Percentiles rank a stretch among this genome's conserved stretches.
phyloP scores from a whole-genome alignment of 306 rosid species.

The Quercus cerris region DNA sequence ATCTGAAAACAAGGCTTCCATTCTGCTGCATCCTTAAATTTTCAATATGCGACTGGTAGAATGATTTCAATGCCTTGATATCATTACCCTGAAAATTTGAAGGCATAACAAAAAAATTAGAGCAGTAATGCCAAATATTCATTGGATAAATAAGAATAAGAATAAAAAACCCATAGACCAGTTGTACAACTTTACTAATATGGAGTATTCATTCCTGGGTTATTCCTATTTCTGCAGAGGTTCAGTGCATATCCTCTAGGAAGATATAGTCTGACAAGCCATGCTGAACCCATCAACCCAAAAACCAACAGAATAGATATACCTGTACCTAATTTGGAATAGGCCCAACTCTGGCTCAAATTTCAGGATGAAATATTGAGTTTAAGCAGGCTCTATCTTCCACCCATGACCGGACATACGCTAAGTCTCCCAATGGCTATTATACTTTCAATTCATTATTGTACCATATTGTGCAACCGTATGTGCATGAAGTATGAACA shows the following conservation, averaged over 20 bases:
- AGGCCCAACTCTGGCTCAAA: background rate
- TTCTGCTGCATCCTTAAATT: slow-evolving; percentile 78
- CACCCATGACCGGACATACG: background rate
- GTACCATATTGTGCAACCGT: background rate
- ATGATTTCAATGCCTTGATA: slow-evolving; percentile 74
- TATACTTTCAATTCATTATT: background rate
- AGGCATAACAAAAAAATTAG: slow-evolving; percentile 7
- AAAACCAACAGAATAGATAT: background rate
- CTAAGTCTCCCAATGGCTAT: background rate
- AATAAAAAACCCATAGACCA: background rate
- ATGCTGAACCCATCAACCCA: background rate
- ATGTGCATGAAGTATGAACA: too few species aligned
- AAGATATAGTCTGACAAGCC: background rate
- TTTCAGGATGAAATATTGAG: background rate
- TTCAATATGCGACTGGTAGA: slow-evolving; percentile 75
- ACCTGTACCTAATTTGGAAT: background rate
- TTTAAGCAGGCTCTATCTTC: background rate
- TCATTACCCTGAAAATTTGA: slow-evolving; percentile 62
- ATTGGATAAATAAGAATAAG: background rate
- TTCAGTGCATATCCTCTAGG: background rate
- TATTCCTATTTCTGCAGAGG: background rate
- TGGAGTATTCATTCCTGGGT: background rate
- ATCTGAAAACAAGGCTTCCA: slow-evolving; percentile 85
- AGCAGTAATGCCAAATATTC: background rate
- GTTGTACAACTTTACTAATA: background rate